Conservation (phyloP, 163 green algal genomes). For the Chloromonas sp. region DNA sequence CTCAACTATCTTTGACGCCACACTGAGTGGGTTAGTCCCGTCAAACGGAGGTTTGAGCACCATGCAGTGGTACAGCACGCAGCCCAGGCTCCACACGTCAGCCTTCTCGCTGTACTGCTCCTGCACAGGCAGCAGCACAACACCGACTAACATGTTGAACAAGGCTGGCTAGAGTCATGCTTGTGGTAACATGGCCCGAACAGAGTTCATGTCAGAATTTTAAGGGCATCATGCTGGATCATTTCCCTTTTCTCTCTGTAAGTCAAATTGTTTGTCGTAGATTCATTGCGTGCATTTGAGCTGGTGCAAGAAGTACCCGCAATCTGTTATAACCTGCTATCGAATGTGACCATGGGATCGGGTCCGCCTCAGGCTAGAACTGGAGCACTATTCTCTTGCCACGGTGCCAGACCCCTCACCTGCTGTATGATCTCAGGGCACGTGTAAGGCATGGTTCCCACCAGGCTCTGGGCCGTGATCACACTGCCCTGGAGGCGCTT, state of each 20-base stretch:
- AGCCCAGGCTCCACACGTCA: slow-evolving; percentile 52
- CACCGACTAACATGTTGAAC: too few species aligned
- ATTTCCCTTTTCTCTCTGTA: neutral
- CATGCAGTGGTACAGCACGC: slow-evolving; percentile 56
- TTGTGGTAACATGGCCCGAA: too few species aligned
- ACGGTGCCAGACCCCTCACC: neutral
- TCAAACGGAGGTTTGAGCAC: slow-evolving; percentile 46
- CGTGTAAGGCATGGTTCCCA: slow-evolving; percentile 43
- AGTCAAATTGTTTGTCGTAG: too few species aligned
- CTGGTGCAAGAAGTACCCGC: too few species aligned
- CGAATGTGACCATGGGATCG: too few species aligned
- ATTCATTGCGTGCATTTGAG: too few species aligned
- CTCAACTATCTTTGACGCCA: slow-evolving; percentile 49
- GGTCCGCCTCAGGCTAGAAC: too few species aligned
- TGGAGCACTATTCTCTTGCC: too few species aligned
- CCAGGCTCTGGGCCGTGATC: slow-evolving; percentile 27
- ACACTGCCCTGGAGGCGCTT: slow-evolving; percentile 25
- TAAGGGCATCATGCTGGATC: neutral
- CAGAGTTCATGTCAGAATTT: too few species aligned
- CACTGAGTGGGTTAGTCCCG: slow-evolving; percentile 29
- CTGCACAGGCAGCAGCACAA: slow-evolving; percentile 7
- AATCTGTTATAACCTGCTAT: too few species aligned
- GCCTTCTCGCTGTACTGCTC: slow-evolving; percentile 51
- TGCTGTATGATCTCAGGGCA: slow-evolving; percentile 46
- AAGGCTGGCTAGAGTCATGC: too few species aligned